Evolutionary conservation across 2,329 filamentous ascomycete genomes (phyloP), one percentile per base, ranked within the genome.

Genomic region (Pseudogymnoascus sp.): DNA sequence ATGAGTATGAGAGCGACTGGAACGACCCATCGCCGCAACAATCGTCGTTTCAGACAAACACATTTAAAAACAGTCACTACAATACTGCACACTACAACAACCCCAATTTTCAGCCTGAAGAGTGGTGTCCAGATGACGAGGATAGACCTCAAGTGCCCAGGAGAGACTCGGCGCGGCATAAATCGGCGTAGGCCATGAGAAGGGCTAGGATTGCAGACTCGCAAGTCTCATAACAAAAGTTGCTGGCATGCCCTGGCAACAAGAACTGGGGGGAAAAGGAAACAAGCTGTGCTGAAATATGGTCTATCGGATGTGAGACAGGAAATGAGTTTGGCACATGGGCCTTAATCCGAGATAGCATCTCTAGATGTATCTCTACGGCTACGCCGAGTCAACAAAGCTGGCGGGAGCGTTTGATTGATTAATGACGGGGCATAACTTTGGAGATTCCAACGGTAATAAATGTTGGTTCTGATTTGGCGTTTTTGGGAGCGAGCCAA

Each of bases 21-120:
- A 58, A 56, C 19, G 66, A 68, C 41, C 67, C 69, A 33, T 65
- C 64, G 1, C 65, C 66, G 10, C 56, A 59, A 8, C 28, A 39
- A 12, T 64, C 68, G 9, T 63, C 64, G 37, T 69, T 71, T 21
- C 66, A 71, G 59, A 85, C 81, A 2, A 79, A 75, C 57, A 82
- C 80, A 1, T 87, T 87, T 67, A 84, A 83, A 67, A 85, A 86
- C 64, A 84, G 80, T 58, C 81, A 86, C 59, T 85, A 82, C 72
- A 87, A 86, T 66, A 79, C 79, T 52, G 83, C 84, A 0, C 84
- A 88, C 67, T 87, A 82, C 65, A 82, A 83, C 62, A 88, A 87
- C 64, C 81, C 82, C 38, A 77, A 82, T 63, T 82, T 83, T 63
- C 79, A 82, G 61, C 80, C 80, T 0, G 79, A 82, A 64, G 77